These are phyloP conservation scores for Pleurotus platypus DNA, from an alignment of 768 basidiomycete genomes.

Conservation along the genomic window DNA sequence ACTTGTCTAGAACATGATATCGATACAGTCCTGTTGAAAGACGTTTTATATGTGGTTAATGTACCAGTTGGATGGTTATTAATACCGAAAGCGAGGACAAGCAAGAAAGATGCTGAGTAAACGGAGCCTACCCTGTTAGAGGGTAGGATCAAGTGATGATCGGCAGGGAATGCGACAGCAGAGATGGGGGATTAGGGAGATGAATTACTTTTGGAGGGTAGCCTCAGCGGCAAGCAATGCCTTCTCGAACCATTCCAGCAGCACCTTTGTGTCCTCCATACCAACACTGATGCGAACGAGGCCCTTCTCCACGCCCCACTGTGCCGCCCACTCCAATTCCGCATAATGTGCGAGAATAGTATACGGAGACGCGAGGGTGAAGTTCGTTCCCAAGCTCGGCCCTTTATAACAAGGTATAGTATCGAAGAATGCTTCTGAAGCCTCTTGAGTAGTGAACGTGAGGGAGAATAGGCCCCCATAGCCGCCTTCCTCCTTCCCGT, in stretches of 20 bases:
- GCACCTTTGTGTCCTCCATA: conserved; percentile 48
- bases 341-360: conserved; percentile 71
- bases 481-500: conserved; percentile 26
- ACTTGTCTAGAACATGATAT: background rate
- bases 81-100: background rate
- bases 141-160: background rate
- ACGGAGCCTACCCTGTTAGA: background rate
- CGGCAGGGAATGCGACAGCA: background rate
- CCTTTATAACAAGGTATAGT: conserved; percentile 67
- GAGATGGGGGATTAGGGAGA: background rate
- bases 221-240: conserved; percentile 59
- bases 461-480: conserved; percentile 69
- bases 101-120: background rate
- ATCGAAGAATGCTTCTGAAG: conserved; percentile 65
- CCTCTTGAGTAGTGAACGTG: conserved; percentile 51
- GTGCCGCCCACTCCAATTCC: conserved; percentile 71
- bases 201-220: background rate
- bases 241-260: conserved; percentile 44
- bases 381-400: conserved; percentile 73
- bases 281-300: conserved; percentile 73
- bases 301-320: conserved; percentile 60
- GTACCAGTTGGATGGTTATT: conserved; percentile 6
- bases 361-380: conserved; percentile 76
- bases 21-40: background rate
- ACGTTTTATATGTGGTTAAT: background rate